Evolutionary conservation across 1,139 yeast genomes (phyloP).

Genomic region (Candida pseudoviswanathii): DNA sequence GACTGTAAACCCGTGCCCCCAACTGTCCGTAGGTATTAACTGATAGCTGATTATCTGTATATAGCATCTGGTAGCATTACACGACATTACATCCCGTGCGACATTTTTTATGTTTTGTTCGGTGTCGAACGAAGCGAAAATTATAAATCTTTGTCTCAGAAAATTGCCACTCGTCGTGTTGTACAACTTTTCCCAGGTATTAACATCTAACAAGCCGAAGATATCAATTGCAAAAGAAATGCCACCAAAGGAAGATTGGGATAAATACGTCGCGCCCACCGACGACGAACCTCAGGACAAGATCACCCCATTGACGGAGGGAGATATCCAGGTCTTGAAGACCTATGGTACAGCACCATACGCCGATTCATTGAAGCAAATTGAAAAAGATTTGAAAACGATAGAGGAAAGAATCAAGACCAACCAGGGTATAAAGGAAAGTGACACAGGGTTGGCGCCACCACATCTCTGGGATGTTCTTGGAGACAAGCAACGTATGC

Average conservation of each 20-base stretch:
- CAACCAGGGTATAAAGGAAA: conserved; percentile 89
- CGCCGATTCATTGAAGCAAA: conserved; percentile 73
- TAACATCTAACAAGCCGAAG: not conserved
- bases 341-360: conserved; percentile 98
- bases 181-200: not conserved
- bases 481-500: conserved; percentile 93
- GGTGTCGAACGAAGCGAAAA: not conserved
- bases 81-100: not conserved
- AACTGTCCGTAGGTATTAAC: conserved; percentile 88
- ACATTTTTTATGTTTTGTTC: not conserved
- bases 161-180: conserved; percentile 2
- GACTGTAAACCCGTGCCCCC: conserved; percentile 98
- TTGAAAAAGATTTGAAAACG: conserved; percentile 82
- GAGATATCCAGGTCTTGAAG: conserved; percentile 94
- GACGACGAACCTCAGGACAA: conserved; percentile 75
- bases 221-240: conserved; percentile 29
- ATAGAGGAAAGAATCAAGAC: conserved; percentile 88
- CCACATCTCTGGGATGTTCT: conserved; percentile 97
- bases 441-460: conserved; percentile 94
- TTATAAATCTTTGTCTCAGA: not conserved
- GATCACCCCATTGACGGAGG: conserved; percentile 87
- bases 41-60: not conserved
- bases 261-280: conserved; percentile 84
- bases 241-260: conserved; percentile 97
- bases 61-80: not conserved